phyloP scores from a whole-genome alignment of 495 filamentous ascomycete species.

The Echria macrotheca region DNA sequence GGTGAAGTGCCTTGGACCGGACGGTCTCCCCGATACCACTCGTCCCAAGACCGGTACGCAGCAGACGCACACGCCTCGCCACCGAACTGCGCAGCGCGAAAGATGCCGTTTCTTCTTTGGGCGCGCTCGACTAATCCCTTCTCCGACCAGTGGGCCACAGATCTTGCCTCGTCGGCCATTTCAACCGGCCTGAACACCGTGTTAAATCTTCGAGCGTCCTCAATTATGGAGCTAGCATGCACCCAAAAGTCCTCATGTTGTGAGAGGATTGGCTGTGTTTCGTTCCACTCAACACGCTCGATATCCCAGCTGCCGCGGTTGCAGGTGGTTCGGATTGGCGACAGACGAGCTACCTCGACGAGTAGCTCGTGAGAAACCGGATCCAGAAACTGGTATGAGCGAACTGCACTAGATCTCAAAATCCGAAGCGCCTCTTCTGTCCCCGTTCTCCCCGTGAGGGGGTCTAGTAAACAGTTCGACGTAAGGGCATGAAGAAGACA shows the following conservation, averaged over 20 bases:
- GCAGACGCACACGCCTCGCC: no score
- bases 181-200: no score
- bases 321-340: not conserved
- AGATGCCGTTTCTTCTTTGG: no score
- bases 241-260: slow-evolving; percentile 5
- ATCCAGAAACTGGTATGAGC: not conserved
- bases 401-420: not conserved
- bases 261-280: not conserved
- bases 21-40: no score
- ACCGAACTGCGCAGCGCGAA: no score
- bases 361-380: not conserved
- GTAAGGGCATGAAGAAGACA: not conserved
- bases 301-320: no score
- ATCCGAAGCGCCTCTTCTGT: not conserved
- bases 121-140: no score
- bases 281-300: not conserved
- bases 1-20: no score
- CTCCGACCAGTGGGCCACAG: no score
- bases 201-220: not conserved
- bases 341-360: not conserved
- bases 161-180: no score
- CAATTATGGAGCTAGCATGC: not conserved
- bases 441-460: not conserved
- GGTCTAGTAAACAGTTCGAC: not conserved
- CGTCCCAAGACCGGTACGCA: no score